These are phyloP conservation scores for Colletotrichum melonis DNA, from an alignment of 2,329 filamentous ascomycete genomes.

Conservation along the genomic window DNA sequence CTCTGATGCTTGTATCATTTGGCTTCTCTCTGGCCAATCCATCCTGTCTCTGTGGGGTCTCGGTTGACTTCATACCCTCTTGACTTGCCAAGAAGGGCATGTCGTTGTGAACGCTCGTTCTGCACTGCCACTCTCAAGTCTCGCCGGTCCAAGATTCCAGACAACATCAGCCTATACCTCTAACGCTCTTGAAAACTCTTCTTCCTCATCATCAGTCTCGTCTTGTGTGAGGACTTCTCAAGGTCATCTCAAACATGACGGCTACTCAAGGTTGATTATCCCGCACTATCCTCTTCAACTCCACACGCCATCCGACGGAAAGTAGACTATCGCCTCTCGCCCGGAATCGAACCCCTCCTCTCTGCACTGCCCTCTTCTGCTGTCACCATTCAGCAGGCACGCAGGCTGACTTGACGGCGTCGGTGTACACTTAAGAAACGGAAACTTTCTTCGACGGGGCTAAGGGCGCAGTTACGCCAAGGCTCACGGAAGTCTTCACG, in stretches of 20 bases:
- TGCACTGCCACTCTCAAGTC: constrained; percentile 30
- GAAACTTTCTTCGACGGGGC: constrained; percentile 29
- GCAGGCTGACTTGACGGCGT: constrained; percentile 5
- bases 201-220: neutral
- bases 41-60: constrained; percentile 15
- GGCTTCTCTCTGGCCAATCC: constrained; percentile 15
- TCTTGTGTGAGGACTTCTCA: neutral
- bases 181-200: constrained; percentile 7
- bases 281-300: neutral
- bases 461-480: constrained; percentile 27
- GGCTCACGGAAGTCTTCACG: neutral
- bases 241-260: neutral
- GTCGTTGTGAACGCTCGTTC: constrained; percentile 20
- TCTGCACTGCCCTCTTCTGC: constrained; percentile 25
- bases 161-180: constrained; percentile 1
- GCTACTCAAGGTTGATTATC: constrained; percentile 2
- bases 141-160: neutral
- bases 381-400: neutral
- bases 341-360: neutral
- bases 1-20: constrained; percentile 16
- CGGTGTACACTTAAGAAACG: neutral
- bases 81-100: constrained; percentile 34
- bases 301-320: neutral
- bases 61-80: constrained; percentile 29
- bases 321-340: constrained; percentile 10